phyloP scores from a whole-genome alignment of 768 basidiomycete species.

The Aureoboletus auriporus region DNA sequence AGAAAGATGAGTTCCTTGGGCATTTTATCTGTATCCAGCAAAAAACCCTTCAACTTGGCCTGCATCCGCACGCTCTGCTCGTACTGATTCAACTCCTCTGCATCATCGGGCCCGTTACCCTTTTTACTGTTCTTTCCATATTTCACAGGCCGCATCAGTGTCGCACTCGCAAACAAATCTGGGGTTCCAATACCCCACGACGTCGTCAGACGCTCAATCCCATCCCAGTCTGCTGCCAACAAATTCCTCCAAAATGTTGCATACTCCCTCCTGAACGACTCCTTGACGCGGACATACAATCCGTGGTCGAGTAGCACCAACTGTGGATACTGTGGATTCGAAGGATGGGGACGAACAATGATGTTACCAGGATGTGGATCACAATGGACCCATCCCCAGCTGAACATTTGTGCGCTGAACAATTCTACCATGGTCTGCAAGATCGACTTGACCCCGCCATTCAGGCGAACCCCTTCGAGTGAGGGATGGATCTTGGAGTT shows the following conservation, averaged over 20 bases:
- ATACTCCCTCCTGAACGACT: conserved; percentile 71
- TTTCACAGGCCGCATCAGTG: conserved; percentile 58
- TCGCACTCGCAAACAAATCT: conserved; percentile 70
- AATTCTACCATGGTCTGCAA: conserved; percentile 88
- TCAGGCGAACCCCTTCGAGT: conserved; percentile 32
- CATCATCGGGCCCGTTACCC: conserved; percentile 1
- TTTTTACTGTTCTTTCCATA: conserved; percentile 23
- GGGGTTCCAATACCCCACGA: conserved; percentile 70
- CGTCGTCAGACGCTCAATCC: conserved; percentile 47
- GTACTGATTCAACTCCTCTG: conserved; percentile 50
- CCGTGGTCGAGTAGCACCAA: conserved; percentile 92
- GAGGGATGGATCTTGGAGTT: conserved; percentile 2
- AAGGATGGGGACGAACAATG: conserved; percentile 51
- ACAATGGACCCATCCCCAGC: conserved; percentile 89
- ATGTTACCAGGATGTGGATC: conserved; percentile 78
- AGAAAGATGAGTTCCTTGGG: conserved; percentile 75
- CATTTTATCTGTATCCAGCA: conserved; percentile 73
- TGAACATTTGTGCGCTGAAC: conserved; percentile 88
- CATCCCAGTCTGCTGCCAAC: conserved; percentile 50
- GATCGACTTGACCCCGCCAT: conserved; percentile 57
- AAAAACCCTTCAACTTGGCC: conserved; percentile 57
- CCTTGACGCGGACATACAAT: conserved; percentile 71
- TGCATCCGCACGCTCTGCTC: conserved; percentile 69
- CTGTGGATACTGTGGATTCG: conserved; percentile 38
- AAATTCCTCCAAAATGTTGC: conserved; percentile 72